A percentile compares a stretch with the other conserved stretches of the same genome.
These are phyloP conservation scores for Sclerospora graminicola DNA, from an alignment of 352 stramenopile genomes.

Conservation along the genomic window DNA sequence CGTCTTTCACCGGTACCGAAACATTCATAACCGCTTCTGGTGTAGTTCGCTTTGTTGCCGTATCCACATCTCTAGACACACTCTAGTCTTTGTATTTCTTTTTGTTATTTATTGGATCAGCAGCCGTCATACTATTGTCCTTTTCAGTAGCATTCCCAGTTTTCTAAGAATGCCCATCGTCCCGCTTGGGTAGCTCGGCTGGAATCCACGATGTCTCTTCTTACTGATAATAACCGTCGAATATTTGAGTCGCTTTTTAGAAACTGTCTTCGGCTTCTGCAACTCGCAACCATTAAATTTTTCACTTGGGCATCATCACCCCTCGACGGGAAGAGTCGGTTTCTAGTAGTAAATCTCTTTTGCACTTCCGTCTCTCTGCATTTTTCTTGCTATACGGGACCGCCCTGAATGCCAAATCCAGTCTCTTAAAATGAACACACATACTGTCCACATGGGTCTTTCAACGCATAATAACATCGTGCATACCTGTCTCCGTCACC, in stretches of 20 bases:
- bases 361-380: neutral
- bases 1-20: no score
- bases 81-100: neutral
- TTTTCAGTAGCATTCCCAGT: slow-evolving; percentile 9
- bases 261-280: neutral
- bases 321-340: slow-evolving; percentile 3
- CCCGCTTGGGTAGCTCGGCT: no score
- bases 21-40: neutral
- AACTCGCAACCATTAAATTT: neutral
- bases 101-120: no score
- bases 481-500: slow-evolving; percentile 28
- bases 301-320: neutral
- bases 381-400: no score
- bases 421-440: slow-evolving; percentile 20
- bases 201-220: no score
- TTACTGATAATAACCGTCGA: no score
- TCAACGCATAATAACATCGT: slow-evolving; percentile 17
- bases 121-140: slow-evolving; percentile 1
- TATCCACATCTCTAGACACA: no score
- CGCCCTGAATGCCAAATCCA: no score
- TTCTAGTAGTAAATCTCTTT: slow-evolving; percentile 5
- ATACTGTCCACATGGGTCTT: slow-evolving; percentile 17
- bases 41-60: slow-evolving; percentile 1
- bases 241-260: slow-evolving; percentile 1
- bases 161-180: no score